Evolutionary conservation across 352 stramenopile species (phyloP), one percentile per base, ranked within the genome.

Genomic region (Phytophthora megakarya): DNA sequence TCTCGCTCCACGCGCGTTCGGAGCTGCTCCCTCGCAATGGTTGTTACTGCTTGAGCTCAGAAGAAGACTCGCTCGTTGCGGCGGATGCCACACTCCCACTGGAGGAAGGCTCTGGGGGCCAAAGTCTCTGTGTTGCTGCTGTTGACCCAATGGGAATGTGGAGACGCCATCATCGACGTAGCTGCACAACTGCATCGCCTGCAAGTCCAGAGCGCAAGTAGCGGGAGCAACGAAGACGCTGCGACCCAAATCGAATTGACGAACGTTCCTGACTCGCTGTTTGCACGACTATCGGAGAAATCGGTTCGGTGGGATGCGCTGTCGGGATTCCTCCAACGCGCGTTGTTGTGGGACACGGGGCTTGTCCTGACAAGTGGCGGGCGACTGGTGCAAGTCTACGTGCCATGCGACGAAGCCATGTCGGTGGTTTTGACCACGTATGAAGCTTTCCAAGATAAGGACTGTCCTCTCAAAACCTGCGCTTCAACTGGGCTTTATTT

Each of bases 291-390:
- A 21, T 35, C 57, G 16, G 59, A 75, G 53, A 63, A 62, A 32
- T 69, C 57, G 38, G 43, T 73, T 6, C 42, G 48, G 26, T 78
- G 70, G 70, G 43, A 67, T 43, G 11, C 53, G 5, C 67, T 88
- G 5, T 81, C 79, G 1, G 61, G 71, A 16, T 67, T 70, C 15
- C 49, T 87, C 6, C 77, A 89, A 58, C 77, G 80, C 30, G 80
- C 80, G 19, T 39, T 89, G 42, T 55, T 89, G 30, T 89, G 77
- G 77, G 80, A 89, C 44, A 45, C 53, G 2, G 80, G 80, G 0
- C 64, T 87, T 3, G 67, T 89, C 12, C 61, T 78, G 58, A 75
- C 75, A 2, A 67, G 49, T 25, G 54, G 61, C 12, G 72, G 66
- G 5, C 42, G 58, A 13, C 61, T 85, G 7, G 61, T 84, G 8